Base-by-base conservation (phyloP, 305 asterid genomes). In the Salvia sclarea region DNA sequence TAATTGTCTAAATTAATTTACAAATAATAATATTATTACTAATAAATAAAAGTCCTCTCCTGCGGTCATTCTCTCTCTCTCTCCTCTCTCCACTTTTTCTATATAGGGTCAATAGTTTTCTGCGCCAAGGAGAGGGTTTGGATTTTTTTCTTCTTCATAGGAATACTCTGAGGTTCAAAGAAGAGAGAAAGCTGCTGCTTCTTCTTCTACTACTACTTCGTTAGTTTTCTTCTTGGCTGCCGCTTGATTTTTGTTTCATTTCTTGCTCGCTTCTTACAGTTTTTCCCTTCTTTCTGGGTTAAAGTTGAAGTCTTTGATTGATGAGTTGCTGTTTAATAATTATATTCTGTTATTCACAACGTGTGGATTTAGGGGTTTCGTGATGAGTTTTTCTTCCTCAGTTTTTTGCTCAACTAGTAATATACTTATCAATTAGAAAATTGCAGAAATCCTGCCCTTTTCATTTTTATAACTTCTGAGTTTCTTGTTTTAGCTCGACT, bases 41-140 rank as follows among this genome's bases (percentile, higher is more conserved):
- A 37, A 20, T 9, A 16, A 18, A 37, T 25, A 43, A 11, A 17
- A 47, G 0, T 45, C 52, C 20, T 0, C 24, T 53, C 60, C 60
- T n/a, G 37, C 40, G 11, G 48, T 78, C 74, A 73, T 65, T 70
- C 31, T 60, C 74, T 70, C 75, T 72, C 37, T 52, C 25, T 60
- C 41, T 40, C 16, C 59, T 57, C 67, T 62, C 56, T 54, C 45
- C 62, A 9, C 72, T 75, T 50, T 71, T 65, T 69, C 79, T 61
- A 45, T 47, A 48, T 71, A 48, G 73, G 81, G 76, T 80, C 82
- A 57, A 84, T 74, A 70, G 68, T 76, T 28, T 62, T 84, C 84
- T 72, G 75, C 72, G 28, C 41, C 22, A 56, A 57, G 71, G 70
- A 64, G 75, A 73, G 71, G 66, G 77, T 67, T 78, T 59, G 80